Conservation (phyloP, 2,329 filamentous ascomycete species). For the Reticulascus tulasneorum region DNA sequence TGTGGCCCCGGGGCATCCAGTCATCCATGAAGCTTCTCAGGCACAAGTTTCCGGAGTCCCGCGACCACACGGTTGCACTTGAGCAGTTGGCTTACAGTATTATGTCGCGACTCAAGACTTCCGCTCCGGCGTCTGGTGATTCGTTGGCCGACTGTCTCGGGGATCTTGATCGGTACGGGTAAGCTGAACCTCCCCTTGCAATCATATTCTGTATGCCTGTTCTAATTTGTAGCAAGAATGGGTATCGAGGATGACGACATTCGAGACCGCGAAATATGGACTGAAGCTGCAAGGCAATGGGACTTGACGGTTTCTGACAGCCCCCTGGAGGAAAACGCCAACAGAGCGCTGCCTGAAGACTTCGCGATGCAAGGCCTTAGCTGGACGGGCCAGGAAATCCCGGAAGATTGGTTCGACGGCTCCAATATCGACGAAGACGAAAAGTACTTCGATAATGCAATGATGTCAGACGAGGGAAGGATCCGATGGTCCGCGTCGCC, state of each 20-base stretch:
- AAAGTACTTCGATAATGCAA: conserved; percentile 57
- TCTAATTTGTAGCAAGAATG: too few relatives aligned
- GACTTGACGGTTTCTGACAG: conserved; percentile 76
- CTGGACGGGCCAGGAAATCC: conserved; percentile 57
- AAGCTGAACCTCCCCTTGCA: too few relatives aligned
- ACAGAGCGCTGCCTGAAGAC: conserved; percentile 63
- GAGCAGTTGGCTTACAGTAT: conserved; percentile 88
- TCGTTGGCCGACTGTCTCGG: conserved; percentile 94
- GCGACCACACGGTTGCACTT: conserved; percentile 88
- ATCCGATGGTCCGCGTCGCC: too few relatives aligned
- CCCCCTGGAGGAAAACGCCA: conserved; percentile 35
- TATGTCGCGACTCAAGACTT: conserved; percentile 83
- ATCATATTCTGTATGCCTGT: too few relatives aligned
- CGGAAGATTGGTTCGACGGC: conserved; percentile 53
- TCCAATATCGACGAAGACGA: conserved; percentile 63
- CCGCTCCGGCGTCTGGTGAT: conserved; percentile 74
- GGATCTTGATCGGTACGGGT: conserved; percentile 73
- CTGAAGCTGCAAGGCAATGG: conserved; percentile 75
- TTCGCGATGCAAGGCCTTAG: conserved; percentile 61
- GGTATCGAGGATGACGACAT: conserved; percentile 83
- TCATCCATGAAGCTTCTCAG: conserved; percentile 75
- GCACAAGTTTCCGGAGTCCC: conserved; percentile 67
- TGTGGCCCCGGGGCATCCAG: conserved; percentile 94
- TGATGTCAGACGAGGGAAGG: conserved; percentile 52
- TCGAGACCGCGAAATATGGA: conserved; percentile 75